Base-by-base conservation (phyloP, 176 grass and related monocot genomes). In the Raddia distichophylla region DNA sequence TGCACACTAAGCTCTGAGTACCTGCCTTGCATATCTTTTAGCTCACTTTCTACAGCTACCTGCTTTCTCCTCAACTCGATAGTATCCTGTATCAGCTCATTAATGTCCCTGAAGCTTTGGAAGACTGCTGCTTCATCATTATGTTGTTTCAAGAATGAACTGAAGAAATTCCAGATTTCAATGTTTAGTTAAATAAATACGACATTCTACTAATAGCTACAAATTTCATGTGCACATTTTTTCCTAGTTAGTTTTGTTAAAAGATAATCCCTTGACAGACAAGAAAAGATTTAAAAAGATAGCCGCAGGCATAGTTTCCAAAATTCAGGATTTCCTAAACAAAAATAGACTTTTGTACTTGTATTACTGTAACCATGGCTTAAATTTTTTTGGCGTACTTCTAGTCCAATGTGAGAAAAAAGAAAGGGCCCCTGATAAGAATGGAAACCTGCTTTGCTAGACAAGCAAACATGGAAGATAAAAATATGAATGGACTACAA, bases 61-160 rank as follows among this genome's bases (percentile, higher is more conserved):
- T 99, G 73, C 27, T 77, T 93, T 84, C 81, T 93, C 89, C 88
- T 99, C 77, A 91, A 40, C 61, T 99, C 93, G 10, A 99, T 78
- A 35, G 92, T 93, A 68, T 95, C 91, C 84, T 93, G 93, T 87
- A 99, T 99, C 67, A 99, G 67, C 89, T 99, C 96, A 77, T 99
- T 99, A 55, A 95, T 99, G 73, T 99, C 93, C 85, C 89, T 89
- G 71, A 99, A 99, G 89, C 93, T 95, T 59, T 99, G 93, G 69
- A 93, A 95, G 59, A 91, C 75, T 59, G 91, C 87, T 54, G 86
- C 93, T 64, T 95, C 89, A 59, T 99, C 89, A 2, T 91, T 93
- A 47, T 95, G 96, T 81, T 95, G 96, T 86, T 88, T 95, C 84
- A 95, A 80, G 82, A 99, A 99, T 32, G 89, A 99, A 83, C 96